Conservation (phyloP, 2,329 filamentous ascomycete species). For the Fusarium illudens region DNA sequence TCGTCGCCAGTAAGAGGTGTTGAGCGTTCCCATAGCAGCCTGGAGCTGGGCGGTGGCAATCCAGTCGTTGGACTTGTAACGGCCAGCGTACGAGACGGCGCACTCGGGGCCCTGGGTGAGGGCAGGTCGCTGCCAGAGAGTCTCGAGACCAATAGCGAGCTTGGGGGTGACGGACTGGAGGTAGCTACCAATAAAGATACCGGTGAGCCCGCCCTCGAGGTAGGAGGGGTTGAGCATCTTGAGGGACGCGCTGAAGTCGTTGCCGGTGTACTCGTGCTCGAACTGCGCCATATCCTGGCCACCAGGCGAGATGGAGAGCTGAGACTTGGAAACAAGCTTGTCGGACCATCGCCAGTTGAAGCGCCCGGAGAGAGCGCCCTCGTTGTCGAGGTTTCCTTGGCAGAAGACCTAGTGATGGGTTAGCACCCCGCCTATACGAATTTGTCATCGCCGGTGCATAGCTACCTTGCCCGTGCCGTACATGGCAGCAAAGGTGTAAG, state of each 20-base stretch:
- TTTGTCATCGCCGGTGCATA: slow-evolving; percentile 8
- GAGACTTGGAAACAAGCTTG: slow-evolving; percentile 83
- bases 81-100: slow-evolving; percentile 85
- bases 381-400: slow-evolving; percentile 95
- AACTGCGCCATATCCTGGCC: slow-evolving; percentile 89
- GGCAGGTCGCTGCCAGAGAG: slow-evolving; percentile 89
- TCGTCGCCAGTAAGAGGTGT: slow-evolving; percentile 91
- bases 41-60: slow-evolving; percentile 90
- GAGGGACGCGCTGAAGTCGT: slow-evolving; percentile 90
- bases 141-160: slow-evolving; percentile 88
- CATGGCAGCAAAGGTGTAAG: slow-evolving; percentile 93
- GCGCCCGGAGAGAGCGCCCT: slow-evolving; percentile 84
- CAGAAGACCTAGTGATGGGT: slow-evolving; percentile 77
- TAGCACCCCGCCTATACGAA: slow-evolving; percentile 25
- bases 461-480: slow-evolving; percentile 90
- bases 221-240: slow-evolving; percentile 96
- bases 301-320: slow-evolving; percentile 83
- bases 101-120: slow-evolving; percentile 90
- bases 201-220: slow-evolving; percentile 90
- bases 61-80: slow-evolving; percentile 94
- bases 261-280: slow-evolving; percentile 93
- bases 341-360: slow-evolving; percentile 93
- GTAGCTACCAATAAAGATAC: slow-evolving; percentile 95
- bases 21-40: slow-evolving; percentile 81
- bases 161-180: slow-evolving; percentile 90